Base-by-base conservation (phyloP, 768 basidiomycete genomes). In the Chalciporus piperatus region DNA sequence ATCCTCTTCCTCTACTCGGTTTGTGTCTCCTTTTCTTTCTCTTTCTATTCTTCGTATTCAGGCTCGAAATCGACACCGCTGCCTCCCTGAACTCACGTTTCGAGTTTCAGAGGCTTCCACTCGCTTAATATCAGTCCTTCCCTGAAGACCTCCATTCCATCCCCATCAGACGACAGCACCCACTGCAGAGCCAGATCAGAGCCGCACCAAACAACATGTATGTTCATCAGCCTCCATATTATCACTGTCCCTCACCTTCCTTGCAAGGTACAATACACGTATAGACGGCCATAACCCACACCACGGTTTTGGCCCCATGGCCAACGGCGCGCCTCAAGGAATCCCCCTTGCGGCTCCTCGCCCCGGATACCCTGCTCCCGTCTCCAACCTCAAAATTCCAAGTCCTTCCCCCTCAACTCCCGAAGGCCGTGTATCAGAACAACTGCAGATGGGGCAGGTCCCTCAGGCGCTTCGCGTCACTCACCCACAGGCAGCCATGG, bases 331-430 rank as follows among this genome's bases (percentile, higher is more conserved):
- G 25, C 63, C 68, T 35, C 55, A 64, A 4, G 59, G 68, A 45
- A 63, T 74, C 41, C 74, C 77, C 9, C 80, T 89, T 55, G 85
- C 81, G 4, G 82, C 86, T 3, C 88, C 87, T 22, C 77, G 77
- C 33, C 87, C 88, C 4, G 87, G 88, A 6, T 90, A 90, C 58
- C 80, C 85, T 27, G 81, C 85, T 3, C 84, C 84, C 30, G 78
- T 89, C 25, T 73, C 84, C 13, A 84, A 80, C 2, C 78, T 88
- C 30, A 83, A 81, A 56, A 70, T 87, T 27, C 69, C 80, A 5
- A 77, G 73, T 39, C 80, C 79, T 2, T 70, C 72, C 25, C 72
- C 75, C 2, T 66, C 73, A 12, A 72, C 66, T 33, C 71, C 76
- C 17, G 53, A 60, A 22, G 55, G 56, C 32, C 62, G 54, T 46